phyloP scores from a whole-genome alignment of 805 yeast species.

The Saccharomycopsis fibuligera region DNA sequence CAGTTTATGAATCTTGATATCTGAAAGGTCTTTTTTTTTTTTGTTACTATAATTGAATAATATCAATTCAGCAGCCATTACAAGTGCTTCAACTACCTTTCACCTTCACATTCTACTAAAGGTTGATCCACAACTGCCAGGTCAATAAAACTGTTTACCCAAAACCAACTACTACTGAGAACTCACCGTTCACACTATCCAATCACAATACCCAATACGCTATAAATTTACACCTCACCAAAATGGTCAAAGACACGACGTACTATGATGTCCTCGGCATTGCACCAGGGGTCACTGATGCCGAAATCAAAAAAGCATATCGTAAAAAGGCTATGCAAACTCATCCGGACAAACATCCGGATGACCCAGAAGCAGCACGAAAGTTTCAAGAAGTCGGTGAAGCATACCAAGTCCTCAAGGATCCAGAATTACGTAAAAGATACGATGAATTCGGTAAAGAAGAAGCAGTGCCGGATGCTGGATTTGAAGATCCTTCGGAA shows the following conservation, averaged over 20 bases:
- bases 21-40: too few relatives aligned
- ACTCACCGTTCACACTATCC: too few relatives aligned
- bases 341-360: conserved; percentile 97
- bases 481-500: conserved; percentile 81
- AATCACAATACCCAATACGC: too few relatives aligned
- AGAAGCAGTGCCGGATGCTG: conserved; percentile 59
- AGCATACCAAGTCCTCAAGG: conserved; percentile 78
- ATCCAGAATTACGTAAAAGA: conserved; percentile 55
- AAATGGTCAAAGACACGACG: conserved; percentile 77
- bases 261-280: conserved; percentile 82
- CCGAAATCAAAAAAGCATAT: conserved; percentile 90
- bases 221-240: too few relatives aligned
- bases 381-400: conserved; percentile 70
- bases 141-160: too few relatives aligned
- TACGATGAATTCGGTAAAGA: conserved; percentile 87
- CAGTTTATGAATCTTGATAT: too few relatives aligned
- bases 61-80: too few relatives aligned
- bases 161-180: too few relatives aligned
- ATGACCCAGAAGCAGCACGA: conserved; percentile 82
- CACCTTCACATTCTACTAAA: too few relatives aligned
- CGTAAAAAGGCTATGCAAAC: conserved; percentile 81
- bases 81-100: too few relatives aligned
- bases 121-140: too few relatives aligned
- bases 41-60: too few relatives aligned
- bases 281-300: conserved; percentile 58